Conservation (phyloP, 176 grass and related monocot species). For the Raddia guianensis region DNA sequence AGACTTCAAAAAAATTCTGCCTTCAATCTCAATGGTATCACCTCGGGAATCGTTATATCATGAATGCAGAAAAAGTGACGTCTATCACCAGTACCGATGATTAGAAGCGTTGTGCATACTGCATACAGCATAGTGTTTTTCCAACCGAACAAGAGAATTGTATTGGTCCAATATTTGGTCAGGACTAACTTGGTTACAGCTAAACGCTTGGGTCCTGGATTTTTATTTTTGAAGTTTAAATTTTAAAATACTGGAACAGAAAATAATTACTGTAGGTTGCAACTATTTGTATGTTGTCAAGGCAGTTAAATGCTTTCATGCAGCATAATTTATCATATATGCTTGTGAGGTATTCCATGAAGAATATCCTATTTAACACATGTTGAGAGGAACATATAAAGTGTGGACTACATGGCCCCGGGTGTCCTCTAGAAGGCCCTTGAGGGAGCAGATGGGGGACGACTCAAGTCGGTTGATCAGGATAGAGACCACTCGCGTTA, state of each 20-base stretch:
- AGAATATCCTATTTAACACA: background rate
- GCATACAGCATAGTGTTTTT: background rate
- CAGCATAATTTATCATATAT: background rate
- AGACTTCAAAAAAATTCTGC: conserved; percentile 57
- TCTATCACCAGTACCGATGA: conserved; percentile 78
- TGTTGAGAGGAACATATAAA: background rate
- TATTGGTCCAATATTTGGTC: background rate
- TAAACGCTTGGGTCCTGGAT: background rate
- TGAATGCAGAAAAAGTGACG: conserved; percentile 85
- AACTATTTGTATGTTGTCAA: background rate
- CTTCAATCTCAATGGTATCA: conserved; percentile 88
- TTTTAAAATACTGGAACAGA: background rate
- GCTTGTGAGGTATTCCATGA: background rate
- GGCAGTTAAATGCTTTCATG: conserved; percentile 10
- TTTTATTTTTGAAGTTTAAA: background rate
- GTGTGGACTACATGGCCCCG: too few species aligned
- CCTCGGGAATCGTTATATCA: conserved; percentile 93
- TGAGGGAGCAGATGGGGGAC: too few species aligned
- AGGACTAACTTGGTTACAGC: background rate
- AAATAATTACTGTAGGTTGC: conserved; percentile 22
- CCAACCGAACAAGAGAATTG: background rate
- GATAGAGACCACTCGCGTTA: too few species aligned
- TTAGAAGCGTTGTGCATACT: background rate
- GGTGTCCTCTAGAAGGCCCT: too few species aligned
- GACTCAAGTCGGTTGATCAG: too few species aligned